Evolutionary conservation across 768 basidiomycete genomes (phyloP), one percentile per base, ranked within the genome.

Genomic region (Termitomyces sp.): DNA sequence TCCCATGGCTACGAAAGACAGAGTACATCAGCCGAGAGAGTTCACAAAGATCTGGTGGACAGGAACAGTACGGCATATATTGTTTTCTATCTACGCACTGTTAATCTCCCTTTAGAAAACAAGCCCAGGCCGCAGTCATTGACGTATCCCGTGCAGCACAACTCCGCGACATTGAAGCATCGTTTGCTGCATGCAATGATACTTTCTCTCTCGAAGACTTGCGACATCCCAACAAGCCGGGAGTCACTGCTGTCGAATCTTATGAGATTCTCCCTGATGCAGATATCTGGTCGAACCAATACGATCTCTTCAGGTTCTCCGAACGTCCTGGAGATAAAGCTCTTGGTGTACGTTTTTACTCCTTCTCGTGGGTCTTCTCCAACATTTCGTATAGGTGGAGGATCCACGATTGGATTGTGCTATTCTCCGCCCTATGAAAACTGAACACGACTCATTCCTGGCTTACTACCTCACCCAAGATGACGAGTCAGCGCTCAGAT

Each of bases 1-100:
- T 97, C 12, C 80, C 92, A 1, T 98, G 95, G 95, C 76, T 98
- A 53, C 81, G 95, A 53, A 93, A 90, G 69, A 96, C 94, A 0
- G 94, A 94, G 65, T 95, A 97, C 65, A 81, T 95, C 55, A 87
- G 84, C 58, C 73, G 88, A 63, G 74, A 84, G 73, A 69, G 79
- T 55, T 64, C 78, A 61, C 68, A 84, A 68, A 66, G 70, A 59
- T 57, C 73, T 62, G 26, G 70, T 65, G 56, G 67, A 27, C 77
- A 81, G 41, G 90, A 91, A 68, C 69, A 78, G 90, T 90, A 64
- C 62, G 80, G 75, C 20, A 24, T 31, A 31, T 26, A 10, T 42
- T 49, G 61, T 27, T 14, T 50, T 24, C 56, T 22, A 36, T 47
- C 26, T 22, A 9, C 46, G 36, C 34, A 3, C 36, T 52, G 8